phyloP scores from a whole-genome alignment of 345 rosid genomes.

The Abelmoschus esculentus region DNA sequence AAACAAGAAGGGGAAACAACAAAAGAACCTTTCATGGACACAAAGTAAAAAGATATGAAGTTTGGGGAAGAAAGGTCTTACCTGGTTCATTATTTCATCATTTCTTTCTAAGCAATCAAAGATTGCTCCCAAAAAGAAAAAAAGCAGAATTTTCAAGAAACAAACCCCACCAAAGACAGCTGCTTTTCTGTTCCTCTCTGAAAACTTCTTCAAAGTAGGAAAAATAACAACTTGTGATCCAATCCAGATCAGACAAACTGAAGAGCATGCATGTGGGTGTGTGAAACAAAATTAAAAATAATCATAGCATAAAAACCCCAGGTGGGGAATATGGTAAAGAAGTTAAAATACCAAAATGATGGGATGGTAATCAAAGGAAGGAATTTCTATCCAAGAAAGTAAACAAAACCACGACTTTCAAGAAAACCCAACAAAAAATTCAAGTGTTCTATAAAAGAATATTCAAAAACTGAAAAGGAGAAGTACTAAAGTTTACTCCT shows the following conservation, averaged over 20 bases:
- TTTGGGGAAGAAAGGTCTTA: slow-evolving; percentile 17
- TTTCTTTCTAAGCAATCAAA: slow-evolving; percentile 19
- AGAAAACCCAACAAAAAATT: slow-evolving; percentile 5
- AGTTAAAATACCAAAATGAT: slow-evolving; percentile 3
- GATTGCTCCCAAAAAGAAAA: slow-evolving; percentile 25
- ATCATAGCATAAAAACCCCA: background rate
- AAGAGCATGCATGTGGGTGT: slow-evolving; percentile 66
- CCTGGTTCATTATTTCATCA: slow-evolving; percentile 25
- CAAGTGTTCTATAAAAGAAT: background rate
- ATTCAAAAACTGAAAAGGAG: slow-evolving; percentile 5
- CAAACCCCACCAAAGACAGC: slow-evolving; percentile 17
- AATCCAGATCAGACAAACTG: slow-evolving; percentile 82
- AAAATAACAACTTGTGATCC: slow-evolving; percentile 60
- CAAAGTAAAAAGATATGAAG: slow-evolving; percentile 4
- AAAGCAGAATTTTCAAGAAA: slow-evolving; percentile 5
- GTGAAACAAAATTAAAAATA: slow-evolving; percentile 23
- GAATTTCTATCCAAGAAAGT: slow-evolving; percentile 22
- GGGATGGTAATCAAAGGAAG: slow-evolving; percentile 30
- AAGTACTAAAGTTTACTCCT: slow-evolving; percentile 5
- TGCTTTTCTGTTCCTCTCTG: slow-evolving; percentile 17
- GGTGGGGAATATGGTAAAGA: slow-evolving; percentile 22
- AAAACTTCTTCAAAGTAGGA: slow-evolving; percentile 10
- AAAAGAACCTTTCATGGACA: slow-evolving; percentile 22
- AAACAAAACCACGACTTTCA: slow-evolving; percentile 20
- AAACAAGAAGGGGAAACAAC: slow-evolving; percentile 21